Base-by-base conservation (phyloP, 1,284 basidiomycete genomes). In the Tremellales sp. region DNA sequence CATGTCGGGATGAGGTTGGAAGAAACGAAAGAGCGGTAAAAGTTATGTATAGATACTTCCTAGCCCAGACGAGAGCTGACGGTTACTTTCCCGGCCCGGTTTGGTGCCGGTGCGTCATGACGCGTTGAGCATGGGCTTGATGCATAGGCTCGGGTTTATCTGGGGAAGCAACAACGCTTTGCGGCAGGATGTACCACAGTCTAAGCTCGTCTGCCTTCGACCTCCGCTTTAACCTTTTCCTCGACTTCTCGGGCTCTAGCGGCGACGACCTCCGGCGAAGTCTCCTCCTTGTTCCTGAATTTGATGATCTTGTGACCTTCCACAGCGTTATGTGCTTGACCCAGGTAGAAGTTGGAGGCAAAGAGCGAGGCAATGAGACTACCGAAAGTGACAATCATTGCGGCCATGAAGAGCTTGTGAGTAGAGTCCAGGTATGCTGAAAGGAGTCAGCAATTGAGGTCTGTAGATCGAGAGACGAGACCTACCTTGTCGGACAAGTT, bases 331-430 rank as follows among this genome's bases (percentile, higher is more conserved):
- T 65, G 64, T 3, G 50, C 45, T 41, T 55, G 29, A 25, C 58
- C 60, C 27, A 67, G 62, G 53, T 60, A 56, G 48, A 54, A 65
- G 49, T 67, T 61, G 40, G 40, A 52, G 15, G 58, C 54, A 40
- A 61, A 43, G 36, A 44, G 23, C 17, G 49, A 49, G 12, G 52
- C 43, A n/a, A 56, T 29, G 21, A 67, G 40, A 3, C 60, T 40
- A 21, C 54, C 49, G 33, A 62, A 51, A 33, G 47, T 51, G 13
- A 56, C 43, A 45, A 59, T 48, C n/a, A 65, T 41, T 11, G 60
- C 57, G 3, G 54, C 52, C 19, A 64, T 46, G 49, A 51, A 58
- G 26, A 64, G 49, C 7, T 44, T 45, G 37, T 46, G 48, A 2
- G 58, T 43, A 8, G 59, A 49, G 27, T 57, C 52, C 39, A 57